Base-by-base conservation (phyloP, 1,284 basidiomycete genomes). In the Ceratobasidium theobromae region DNA sequence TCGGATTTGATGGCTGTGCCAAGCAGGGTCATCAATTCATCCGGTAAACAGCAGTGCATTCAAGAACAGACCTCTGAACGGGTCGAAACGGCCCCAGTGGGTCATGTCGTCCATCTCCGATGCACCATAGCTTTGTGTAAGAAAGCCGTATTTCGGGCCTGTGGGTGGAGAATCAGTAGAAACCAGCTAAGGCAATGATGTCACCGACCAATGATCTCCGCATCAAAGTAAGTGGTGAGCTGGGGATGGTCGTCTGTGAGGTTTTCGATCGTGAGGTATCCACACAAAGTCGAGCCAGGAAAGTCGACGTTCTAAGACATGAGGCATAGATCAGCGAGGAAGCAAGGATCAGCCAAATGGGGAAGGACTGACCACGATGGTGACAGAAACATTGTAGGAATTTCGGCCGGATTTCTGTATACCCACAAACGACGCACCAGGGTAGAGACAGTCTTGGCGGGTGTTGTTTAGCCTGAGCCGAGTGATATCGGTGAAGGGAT, bases 141-240 rank as follows among this genome's bases (percentile, higher is more conserved):
- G 76, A 75, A 96, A 95, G 4, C 93, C 94, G 74, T 93, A 86
- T 35, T 60, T 60, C 25, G 57, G 45, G 32, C 57, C 57, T 60
- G 21, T 16, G 28, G 28, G 8, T 25, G 21, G n/a, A n/a, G n/a
- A n/a, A n/a, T n/a, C n/a, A n/a, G n/a, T n/a, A n/a, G n/a, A 27
- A n/a, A 35, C 49, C 33, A 49, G 57, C n/a, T 48, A 9, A 6
- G 57, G 46, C 48, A 35, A 48, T 60, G 57, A 60, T 49, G 45
- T 60, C 90, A 85, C 71, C 81, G 84, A 23, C 93, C 93, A 70
- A 96, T 94, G 70, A 96, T 94, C 76, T 96, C 93, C 54, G 92
- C 94, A 73, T 94, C 91, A 76, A 96, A 96, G 74, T 93, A 96
- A 1, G 93, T 95, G 3, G 91, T 94, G 64, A 95, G 83, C 74